Evolutionary conservation across 805 yeast species (phyloP), one percentile per base, ranked within the genome.

Genomic region (Nakazawaea populi): DNA sequence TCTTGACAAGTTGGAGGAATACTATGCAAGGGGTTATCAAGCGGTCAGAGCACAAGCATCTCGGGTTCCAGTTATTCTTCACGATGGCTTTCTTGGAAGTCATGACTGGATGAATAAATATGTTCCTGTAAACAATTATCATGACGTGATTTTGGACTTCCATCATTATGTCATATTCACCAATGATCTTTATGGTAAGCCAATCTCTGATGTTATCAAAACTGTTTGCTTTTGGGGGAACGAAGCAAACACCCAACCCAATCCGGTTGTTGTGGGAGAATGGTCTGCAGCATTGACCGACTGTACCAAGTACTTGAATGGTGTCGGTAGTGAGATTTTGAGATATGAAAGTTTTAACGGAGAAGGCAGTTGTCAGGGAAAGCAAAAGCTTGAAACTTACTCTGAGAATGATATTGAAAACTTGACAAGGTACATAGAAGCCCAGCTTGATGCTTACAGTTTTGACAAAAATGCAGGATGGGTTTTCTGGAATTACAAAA

Each of bases 121-220:
- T 37, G 58, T 62, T 9, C 56, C 60, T 7, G 56, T 56, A 14
- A 54, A 67, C 56, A 64, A 68, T 49, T 73, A n/a, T 11, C 6
- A 24, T n/a, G 81, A 84, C 59, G 84, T 87, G 46, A 80, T 87
- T 24, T 67, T 89, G 35, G 97, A 91, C 65, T 96, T 89, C 69
- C 97, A 91, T 68, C 85, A 86, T 64, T 91, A 91, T 72, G 95
- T 88, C 71, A 92, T 87, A n/a, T 91, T 91, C 67, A 72, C 81
- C 42, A 64, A 73, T n/a, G 80, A 72, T 34, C 84, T 85, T 68
- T 72, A 89, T 49, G 58, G 69, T 42, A 71, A 80, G 57, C 50
- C 68, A 49, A 73, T 87, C 47, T 86, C 81, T 52, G 78, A 80
- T 42, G 94, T 87, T 60, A 60, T 92, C 46, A 58, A 62, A 35